Conservation (phyloP, 2,329 filamentous ascomycete species). For the Diaporthe helianthi region DNA sequence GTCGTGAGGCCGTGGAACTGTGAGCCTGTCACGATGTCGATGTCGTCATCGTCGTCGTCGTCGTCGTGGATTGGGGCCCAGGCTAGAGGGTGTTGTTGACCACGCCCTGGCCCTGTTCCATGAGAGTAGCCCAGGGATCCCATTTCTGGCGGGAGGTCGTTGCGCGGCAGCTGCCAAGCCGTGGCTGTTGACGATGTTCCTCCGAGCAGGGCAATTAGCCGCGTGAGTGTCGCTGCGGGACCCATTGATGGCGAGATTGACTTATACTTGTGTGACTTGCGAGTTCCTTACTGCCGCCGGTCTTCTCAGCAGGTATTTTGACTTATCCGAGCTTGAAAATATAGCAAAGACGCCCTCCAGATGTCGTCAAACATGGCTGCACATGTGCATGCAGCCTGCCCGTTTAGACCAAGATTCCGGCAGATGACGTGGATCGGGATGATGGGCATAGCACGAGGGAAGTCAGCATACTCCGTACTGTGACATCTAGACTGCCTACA, state of each 20-base stretch:
- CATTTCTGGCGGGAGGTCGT: constrained; percentile 3
- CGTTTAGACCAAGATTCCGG: not conserved
- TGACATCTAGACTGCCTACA: too few species aligned
- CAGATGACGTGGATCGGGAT: not conserved
- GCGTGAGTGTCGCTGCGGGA: not conserved
- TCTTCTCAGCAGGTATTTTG: not conserved
- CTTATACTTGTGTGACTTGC: not conserved
- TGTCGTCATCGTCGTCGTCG: constrained; percentile 45
- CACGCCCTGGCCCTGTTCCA: not conserved
- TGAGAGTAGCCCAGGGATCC: constrained; percentile 1
- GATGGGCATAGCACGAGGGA: not conserved
- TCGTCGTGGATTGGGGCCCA: constrained; percentile 36
- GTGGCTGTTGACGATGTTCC: not conserved
- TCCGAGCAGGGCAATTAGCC: constrained; percentile 1
- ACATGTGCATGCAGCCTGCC: not conserved
- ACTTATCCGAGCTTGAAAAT: not conserved
- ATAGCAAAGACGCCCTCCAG: not conserved
- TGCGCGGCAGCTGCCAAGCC: constrained; percentile 30
- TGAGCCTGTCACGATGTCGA: constrained; percentile 51
- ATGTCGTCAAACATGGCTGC: not conserved
- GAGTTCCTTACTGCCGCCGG: not conserved
- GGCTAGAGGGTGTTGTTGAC: constrained; percentile 21
- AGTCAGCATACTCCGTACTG: not conserved
- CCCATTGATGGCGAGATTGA: constrained; percentile 23
- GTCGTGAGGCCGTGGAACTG: constrained; percentile 65